Evolutionary conservation across 2,329 filamentous ascomycete genomes (phyloP).

Genomic region (Penicillium expansum): DNA sequence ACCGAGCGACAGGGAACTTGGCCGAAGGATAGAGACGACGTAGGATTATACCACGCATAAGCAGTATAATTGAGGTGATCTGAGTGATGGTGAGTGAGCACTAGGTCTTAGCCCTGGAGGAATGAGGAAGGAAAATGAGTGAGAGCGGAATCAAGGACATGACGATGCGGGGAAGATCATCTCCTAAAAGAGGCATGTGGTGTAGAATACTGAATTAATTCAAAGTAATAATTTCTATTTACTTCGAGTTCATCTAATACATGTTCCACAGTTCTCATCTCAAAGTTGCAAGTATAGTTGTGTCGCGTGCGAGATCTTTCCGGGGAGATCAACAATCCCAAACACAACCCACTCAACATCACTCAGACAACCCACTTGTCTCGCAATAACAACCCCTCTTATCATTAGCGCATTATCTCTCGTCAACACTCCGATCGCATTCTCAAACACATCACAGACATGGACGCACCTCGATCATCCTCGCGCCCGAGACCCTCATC

Average conservation of each 20-base stretch:
- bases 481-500: slow-evolving; percentile 64
- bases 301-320: neutral
- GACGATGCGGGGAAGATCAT: slow-evolving; percentile 10
- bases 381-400: neutral
- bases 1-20: slow-evolving; percentile 22
- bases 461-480: slow-evolving; percentile 49
- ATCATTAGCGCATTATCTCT: neutral
- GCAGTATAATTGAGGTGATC: slow-evolving; percentile 14
- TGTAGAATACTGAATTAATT: neutral
- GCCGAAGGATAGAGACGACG: slow-evolving; percentile 35
- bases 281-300: neutral
- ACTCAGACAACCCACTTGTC: neutral
- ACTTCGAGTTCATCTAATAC: neutral
- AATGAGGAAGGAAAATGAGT: neutral
- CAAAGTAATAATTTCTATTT: neutral
- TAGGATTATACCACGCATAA: slow-evolving; percentile 35
- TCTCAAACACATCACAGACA: slow-evolving; percentile 13
- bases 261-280: neutral
- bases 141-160: slow-evolving; percentile 5
- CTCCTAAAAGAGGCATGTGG: neutral
- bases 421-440: neutral
- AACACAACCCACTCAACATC: neutral
- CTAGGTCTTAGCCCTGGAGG: neutral
- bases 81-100: neutral
- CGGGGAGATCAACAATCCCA: slow-evolving; percentile 3